Evolutionary conservation across 805 yeast species (phyloP).

Genomic region (Lipomyces chichibuensis): DNA sequence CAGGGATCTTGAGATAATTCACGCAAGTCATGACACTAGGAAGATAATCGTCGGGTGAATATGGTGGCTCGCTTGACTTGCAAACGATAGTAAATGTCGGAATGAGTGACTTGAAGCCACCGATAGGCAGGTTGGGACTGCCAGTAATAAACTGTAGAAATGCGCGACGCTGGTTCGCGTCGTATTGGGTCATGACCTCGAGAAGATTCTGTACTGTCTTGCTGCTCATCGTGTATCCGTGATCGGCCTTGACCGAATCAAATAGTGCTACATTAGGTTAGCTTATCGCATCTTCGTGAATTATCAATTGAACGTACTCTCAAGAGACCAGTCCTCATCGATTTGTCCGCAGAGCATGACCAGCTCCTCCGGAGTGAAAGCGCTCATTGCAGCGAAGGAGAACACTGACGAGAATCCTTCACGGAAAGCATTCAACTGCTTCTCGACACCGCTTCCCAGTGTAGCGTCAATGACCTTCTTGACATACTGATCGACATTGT

Average conservation of each 20-base stretch:
- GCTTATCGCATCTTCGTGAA: conserved; percentile 36
- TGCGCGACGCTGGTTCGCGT: conserved; percentile 59
- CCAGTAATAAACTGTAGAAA: conserved; percentile 91
- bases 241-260: conserved; percentile 76
- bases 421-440: conserved; percentile 69
- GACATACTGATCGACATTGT: conserved; percentile 64
- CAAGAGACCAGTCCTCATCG: conserved; percentile 78
- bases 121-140: conserved; percentile 88
- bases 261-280: conserved; percentile 52
- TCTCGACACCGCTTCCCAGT: conserved; percentile 62
- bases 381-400: conserved; percentile 70
- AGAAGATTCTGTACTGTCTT: conserved; percentile 62
- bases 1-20: conserved; percentile 86
- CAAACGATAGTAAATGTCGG: conserved; percentile 89
- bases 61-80: conserved; percentile 70
- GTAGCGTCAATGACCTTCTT: conserved; percentile 59
- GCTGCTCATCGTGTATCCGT: conserved; percentile 81
- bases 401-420: conserved; percentile 82
- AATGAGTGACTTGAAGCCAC: conserved; percentile 80
- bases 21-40: conserved; percentile 99
- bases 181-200: conserved; percentile 61
- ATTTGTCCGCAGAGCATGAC: conserved; percentile 71
- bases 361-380: conserved; percentile 77
- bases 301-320: conserved; percentile 37
- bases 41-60: conserved; percentile 72